Conservation (phyloP, 495 filamentous ascomycete species). For the Xylaria intraflava region DNA sequence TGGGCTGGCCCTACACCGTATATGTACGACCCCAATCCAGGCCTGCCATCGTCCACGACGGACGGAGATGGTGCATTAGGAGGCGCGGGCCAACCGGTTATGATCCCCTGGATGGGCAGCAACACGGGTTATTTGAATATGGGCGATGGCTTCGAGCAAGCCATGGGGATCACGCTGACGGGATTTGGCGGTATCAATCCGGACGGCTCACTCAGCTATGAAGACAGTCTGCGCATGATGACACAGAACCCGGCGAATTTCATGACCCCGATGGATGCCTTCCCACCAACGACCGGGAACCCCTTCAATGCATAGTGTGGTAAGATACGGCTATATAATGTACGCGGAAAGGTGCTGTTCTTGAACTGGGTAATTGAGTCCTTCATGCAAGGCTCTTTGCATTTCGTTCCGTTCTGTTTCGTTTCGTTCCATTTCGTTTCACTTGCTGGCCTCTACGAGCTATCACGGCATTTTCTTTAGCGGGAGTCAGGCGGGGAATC, state of each 20-base stretch:
- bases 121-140: slow-evolving; percentile 34
- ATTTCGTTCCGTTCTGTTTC: no score
- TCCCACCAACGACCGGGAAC: background rate
- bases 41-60: background rate
- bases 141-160: slow-evolving; percentile 44
- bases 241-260: slow-evolving; percentile 21
- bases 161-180: slow-evolving; percentile 45
- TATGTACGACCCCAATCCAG: slow-evolving; percentile 19
- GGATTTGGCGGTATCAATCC: slow-evolving; percentile 26
- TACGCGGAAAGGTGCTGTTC: background rate
- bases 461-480: no score
- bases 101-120: slow-evolving; percentile 28
- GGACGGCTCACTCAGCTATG: slow-evolving; percentile 20
- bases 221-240: slow-evolving; percentile 27
- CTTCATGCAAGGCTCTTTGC: background rate
- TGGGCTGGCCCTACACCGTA: slow-evolving; percentile 18
- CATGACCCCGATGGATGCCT: background rate
- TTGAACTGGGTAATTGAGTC: background rate
- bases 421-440: background rate
- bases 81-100: slow-evolving; percentile 3
- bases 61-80: background rate
- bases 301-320: no score
- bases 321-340: no score
- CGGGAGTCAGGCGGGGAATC: no score
- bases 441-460: background rate